Evolutionary conservation across 2,329 filamentous ascomycete genomes (phyloP), one percentile per base, ranked within the genome.

Genomic region (Juglanconis sp.): DNA sequence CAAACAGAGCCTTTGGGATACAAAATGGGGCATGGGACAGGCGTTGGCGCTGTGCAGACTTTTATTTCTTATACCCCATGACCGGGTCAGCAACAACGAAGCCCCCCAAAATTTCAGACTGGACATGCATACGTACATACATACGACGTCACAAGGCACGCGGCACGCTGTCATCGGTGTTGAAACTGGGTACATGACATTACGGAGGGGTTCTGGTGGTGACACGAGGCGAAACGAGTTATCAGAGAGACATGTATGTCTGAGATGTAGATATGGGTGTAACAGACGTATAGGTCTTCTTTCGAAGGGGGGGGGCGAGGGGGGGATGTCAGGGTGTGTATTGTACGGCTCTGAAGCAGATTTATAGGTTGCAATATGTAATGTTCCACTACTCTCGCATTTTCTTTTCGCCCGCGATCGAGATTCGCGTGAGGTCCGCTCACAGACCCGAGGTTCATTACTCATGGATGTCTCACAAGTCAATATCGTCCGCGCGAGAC

Each of bases 231-330:
- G 15, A 30, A 30, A 57, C 38, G 49, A 57, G n/a, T 8, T 30
- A 46, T 36, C 47, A 46, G 38, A 52, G 48, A 57, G 48, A 57
- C 9, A 30, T 52, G 56, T 57, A 38, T 52, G 38, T 52, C 24
- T 35, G 15, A 49, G 44, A 11, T 40, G 8, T 40, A n/a, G 17
- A 24, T 30, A 15, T 30, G 35, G 10, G 24, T 42, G 31, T 15
- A 42, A 31, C 24, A 40, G 6, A 10, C 6, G n/a, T 17, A 42
- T 36, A 24, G 24, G 30, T 44, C 17, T 49, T 24, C 44, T 47
- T 30, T 47, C 13, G n/a, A 13, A 38, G 36, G 24, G 36, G n/a
- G n/a, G n/a, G n/a, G n/a, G n/a, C n/a, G n/a, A n/a, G n/a, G n/a
- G n/a, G 36, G 44, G 13, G 17, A 17, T 47, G 17, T 17, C 17